Percentiles rank a stretch among this genome's conserved stretches.
These are phyloP conservation scores for Lactarius hengduanensis DNA, from an alignment of 768 basidiomycete genomes.

Conservation along the genomic window DNA sequence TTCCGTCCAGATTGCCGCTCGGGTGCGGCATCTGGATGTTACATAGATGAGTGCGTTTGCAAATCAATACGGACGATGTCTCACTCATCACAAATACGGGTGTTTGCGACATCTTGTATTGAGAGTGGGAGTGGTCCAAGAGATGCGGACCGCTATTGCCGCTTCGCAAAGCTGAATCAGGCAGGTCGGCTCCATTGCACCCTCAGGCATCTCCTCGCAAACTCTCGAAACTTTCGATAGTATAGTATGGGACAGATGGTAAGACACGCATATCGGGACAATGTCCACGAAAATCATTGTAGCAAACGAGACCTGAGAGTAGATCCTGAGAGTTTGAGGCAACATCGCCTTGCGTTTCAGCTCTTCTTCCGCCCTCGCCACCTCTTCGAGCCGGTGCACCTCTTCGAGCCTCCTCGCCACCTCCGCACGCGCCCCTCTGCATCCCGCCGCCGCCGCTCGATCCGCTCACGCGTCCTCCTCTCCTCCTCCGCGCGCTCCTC, in stretches of 20 bases:
- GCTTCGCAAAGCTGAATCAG: too few species aligned
- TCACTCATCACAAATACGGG: constrained; percentile 84
- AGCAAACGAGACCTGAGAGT: constrained; percentile 17
- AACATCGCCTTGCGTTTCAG: constrained; percentile 10
- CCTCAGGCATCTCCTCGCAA: not conserved
- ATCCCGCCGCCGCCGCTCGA: constrained; percentile 14
- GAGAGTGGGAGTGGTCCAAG: not conserved
- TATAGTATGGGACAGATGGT: not conserved
- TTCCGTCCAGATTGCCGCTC: constrained; percentile 93
- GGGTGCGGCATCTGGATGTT: constrained; percentile 76
- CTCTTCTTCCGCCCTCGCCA: constrained; percentile 15
- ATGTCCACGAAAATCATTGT: not conserved
- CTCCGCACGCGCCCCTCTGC: constrained; percentile 15
- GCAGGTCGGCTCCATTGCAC: too few species aligned
- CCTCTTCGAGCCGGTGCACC: constrained; percentile 5
- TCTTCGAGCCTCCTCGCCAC: constrained; percentile 12
- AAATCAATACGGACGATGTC: constrained; percentile 27
- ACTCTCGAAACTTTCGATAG: not conserved
- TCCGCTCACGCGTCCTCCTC: constrained; percentile 5
- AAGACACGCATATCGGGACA: not conserved
- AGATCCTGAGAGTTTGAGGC: constrained; percentile 4
- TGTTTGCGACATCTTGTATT: constrained; percentile 45
- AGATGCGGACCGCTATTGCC: not conserved
- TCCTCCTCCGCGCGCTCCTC: constrained; percentile 18
- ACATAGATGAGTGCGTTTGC: constrained; percentile 10